Percentiles rank a stretch among this genome's conserved stretches.
phyloP scores from a whole-genome alignment of 2,329 filamentous ascomycete genomes.

The Biscogniauxia sp. region DNA sequence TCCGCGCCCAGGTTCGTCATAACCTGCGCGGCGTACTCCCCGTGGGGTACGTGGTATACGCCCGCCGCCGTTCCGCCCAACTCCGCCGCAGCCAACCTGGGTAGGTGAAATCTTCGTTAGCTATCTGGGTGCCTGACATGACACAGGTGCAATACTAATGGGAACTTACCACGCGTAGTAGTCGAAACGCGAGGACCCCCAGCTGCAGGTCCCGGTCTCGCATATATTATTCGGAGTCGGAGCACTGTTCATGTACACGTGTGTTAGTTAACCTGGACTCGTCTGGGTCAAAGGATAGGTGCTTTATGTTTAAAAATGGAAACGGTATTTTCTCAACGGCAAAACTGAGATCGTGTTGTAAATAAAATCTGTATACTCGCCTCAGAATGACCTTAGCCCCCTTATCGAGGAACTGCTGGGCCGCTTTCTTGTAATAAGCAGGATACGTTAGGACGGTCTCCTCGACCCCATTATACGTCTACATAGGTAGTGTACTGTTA shows the following conservation, averaged over 20 bases:
- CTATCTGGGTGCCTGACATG: not conserved
- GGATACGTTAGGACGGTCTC: constrained; percentile 62
- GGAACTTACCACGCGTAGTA: constrained; percentile 47
- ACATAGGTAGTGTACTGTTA: not conserved
- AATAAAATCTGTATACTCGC: not conserved
- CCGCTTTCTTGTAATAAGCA: constrained; percentile 57
- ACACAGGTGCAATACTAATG: not conserved
- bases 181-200: constrained; percentile 52
- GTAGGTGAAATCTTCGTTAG: constrained; percentile 4
- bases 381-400: constrained; percentile 61
- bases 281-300: too few species aligned
- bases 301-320: too few species aligned
- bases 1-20: constrained; percentile 49
- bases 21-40: constrained; percentile 53
- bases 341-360: too few species aligned
- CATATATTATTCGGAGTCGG: constrained; percentile 40
- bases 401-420: constrained; percentile 50
- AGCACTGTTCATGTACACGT: not conserved
- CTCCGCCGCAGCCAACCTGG: constrained; percentile 36
- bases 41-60: constrained; percentile 59
- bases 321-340: too few species aligned
- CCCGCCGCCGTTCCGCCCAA: constrained; percentile 37
- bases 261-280: not conserved
- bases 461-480: constrained; percentile 45
- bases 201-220: constrained; percentile 53